Evolutionary conservation across 352 stramenopile species (phyloP).

Genomic region (Phytopythium helicoides): DNA sequence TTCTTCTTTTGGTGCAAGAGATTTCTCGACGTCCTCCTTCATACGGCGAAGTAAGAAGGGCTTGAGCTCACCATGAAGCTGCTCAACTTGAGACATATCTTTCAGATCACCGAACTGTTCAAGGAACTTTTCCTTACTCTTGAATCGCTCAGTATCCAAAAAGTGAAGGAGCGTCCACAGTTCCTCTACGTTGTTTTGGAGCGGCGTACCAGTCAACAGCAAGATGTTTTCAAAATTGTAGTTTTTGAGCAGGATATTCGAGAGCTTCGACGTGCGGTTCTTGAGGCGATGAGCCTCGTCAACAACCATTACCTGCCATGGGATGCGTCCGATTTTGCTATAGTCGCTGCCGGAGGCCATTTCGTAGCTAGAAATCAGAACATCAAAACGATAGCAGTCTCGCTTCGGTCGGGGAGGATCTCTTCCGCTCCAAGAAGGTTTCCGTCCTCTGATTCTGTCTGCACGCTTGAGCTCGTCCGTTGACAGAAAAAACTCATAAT

Average conservation of each 20-base stretch:
- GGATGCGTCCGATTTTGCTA: slow-evolving; percentile 89
- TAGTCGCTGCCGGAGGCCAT: slow-evolving; percentile 95
- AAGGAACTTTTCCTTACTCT: slow-evolving; percentile 92
- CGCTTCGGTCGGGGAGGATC: slow-evolving; percentile 26
- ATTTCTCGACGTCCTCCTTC: slow-evolving; percentile 97
- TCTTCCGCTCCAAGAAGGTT: not conserved
- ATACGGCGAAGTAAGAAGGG: slow-evolving; percentile 96
- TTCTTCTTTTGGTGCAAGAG: slow-evolving; percentile 96
- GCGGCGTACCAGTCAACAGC: slow-evolving; percentile 88
- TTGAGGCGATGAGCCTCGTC: slow-evolving; percentile 99
- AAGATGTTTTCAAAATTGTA: slow-evolving; percentile 84
- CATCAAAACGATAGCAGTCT: slow-evolving; percentile 94
- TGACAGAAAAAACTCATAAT: slow-evolving; percentile 94
- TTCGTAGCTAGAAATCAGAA: slow-evolving; percentile 99
- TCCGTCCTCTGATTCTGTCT: slow-evolving; percentile 26
- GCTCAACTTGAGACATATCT: slow-evolving; percentile 90
- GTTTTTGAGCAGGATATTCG: slow-evolving; percentile 72
- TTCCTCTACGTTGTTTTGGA: slow-evolving; percentile 91
- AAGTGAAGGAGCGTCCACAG: slow-evolving; percentile 99
- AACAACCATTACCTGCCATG: slow-evolving; percentile 97
- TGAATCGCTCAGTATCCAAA: slow-evolving; percentile 93
- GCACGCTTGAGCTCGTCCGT: slow-evolving; percentile 41
- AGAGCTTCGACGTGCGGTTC: slow-evolving; percentile 97
- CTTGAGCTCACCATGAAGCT: slow-evolving; percentile 92
- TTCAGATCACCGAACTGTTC: slow-evolving; percentile 94